Evolutionary conservation across 192 early-diverging fungal genomes (phyloP), one percentile per base, ranked within the genome.

Genomic region (Podila epicladia): DNA sequence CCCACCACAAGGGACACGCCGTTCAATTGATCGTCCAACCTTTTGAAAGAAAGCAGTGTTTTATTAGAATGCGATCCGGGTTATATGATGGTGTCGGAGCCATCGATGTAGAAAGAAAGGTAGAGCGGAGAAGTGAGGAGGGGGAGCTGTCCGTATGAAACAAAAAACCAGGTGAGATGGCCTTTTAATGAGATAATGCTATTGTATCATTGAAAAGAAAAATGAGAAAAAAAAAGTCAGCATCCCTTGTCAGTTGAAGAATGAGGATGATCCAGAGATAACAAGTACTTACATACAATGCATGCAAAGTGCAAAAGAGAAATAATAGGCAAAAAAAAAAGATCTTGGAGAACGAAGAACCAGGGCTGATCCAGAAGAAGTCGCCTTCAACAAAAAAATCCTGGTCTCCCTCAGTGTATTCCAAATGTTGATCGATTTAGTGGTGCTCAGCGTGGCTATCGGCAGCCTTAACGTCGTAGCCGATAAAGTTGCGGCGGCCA

Each of bases 401-500:
- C 2, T 3, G 41, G 1, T 17, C 12, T 17, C 13, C 15, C 12
- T 45, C 41, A 45, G 41, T 45, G 15, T 45, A 17, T 45, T 45
- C 41, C 20, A 38, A 41, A n/a, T 15, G 37, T 45, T 45, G 41
- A 45, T 45, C 41, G 41, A 26, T 58, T 61, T 61, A 61, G 59
- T 61, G 59, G 59, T 61, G 59, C 26, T 28, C 59, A 31, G 26
- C 59, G 26, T 45, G 50, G 58, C 58, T 49, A 24, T 61, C 62
- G 29, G 45, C 80, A 63, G 73, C 59, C 64, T 82, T 62, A 71
- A 88, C 84, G 15, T 85, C 79, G 59, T 88, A 87, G 29, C 89
- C 89, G 61, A 88, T 72, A 45, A 90, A 63, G 78, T 83, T 88
- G 65, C 85, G 73, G 31, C 87, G 85, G 57, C 88, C 88, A 60